Evolutionary conservation across 192 early-diverging fungal genomes (phyloP).

Genomic region (Rhizophagus sp.): DNA sequence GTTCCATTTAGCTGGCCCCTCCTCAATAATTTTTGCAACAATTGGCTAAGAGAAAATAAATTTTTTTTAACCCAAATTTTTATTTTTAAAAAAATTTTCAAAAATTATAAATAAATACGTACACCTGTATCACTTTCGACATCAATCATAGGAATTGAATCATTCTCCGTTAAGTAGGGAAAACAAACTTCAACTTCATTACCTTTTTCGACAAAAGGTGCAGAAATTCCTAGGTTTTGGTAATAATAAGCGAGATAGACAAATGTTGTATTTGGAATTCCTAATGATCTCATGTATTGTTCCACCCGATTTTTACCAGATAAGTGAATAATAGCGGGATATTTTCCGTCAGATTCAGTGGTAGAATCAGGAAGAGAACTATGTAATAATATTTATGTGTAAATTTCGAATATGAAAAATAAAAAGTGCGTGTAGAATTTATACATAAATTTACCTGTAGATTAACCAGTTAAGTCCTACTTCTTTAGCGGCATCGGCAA

Average conservation of each 20-base stretch:
- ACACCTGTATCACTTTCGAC: neutral
- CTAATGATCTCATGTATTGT: neutral
- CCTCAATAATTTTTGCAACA: too few relatives aligned
- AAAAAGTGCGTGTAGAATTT: too few relatives aligned
- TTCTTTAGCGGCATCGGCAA: constrained; percentile 1
- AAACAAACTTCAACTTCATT: neutral
- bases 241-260: neutral
- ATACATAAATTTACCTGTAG: neutral
- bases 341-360: too few relatives aligned
- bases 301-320: constrained; percentile 7
- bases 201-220: neutral
- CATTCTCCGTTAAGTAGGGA: neutral
- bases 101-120: neutral
- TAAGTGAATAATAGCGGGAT: neutral
- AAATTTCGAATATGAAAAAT: too few relatives aligned
- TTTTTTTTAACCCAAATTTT: too few relatives aligned
- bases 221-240: neutral
- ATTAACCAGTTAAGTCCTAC: neutral
- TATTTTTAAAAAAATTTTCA: neutral
- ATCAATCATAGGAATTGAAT: neutral
- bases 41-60: neutral
- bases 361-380: neutral
- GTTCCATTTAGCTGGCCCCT: too few relatives aligned
- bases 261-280: constrained; percentile 18
- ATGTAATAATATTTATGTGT: too few relatives aligned